These are phyloP conservation scores for Aureoboletus auriporus DNA, from an alignment of 768 basidiomycete genomes.

Conservation along the genomic window DNA sequence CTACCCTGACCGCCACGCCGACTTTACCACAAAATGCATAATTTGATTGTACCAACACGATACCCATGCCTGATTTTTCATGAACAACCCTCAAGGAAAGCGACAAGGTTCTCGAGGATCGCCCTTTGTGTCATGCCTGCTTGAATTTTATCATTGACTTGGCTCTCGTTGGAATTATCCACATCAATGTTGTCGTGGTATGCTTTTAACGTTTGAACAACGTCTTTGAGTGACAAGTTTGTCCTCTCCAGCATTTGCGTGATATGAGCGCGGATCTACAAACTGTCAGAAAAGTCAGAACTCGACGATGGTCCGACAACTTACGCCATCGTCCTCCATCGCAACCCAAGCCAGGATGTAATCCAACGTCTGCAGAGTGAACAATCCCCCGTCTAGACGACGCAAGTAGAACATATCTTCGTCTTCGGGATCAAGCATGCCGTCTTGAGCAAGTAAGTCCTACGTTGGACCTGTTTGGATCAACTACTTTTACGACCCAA, in stretches of 20 bases:
- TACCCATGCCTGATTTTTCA: slow-evolving; percentile 5
- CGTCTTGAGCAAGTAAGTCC: slow-evolving; percentile 54
- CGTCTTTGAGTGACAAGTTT: slow-evolving; percentile 63
- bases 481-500: not conserved
- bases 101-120: slow-evolving; percentile 65
- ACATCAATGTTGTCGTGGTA: slow-evolving; percentile 74
- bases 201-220: slow-evolving; percentile 66
- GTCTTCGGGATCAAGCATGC: slow-evolving; percentile 54
- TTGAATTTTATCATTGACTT: slow-evolving; percentile 26
- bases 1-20: slow-evolving; percentile 32
- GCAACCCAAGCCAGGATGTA: slow-evolving; percentile 93
- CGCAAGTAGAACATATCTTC: slow-evolving; percentile 83
- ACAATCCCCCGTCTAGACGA: slow-evolving; percentile 81
- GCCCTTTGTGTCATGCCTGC: slow-evolving; percentile 55
- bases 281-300: slow-evolving; percentile 8
- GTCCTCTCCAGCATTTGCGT: slow-evolving; percentile 72
- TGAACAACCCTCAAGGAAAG: slow-evolving; percentile 45
- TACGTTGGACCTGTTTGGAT: slow-evolving; percentile 19
- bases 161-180: slow-evolving; percentile 30
- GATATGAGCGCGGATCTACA: slow-evolving; percentile 74
- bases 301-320: slow-evolving; percentile 19
- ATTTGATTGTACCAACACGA: slow-evolving; percentile 3
- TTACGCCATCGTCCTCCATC: slow-evolving; percentile 98
- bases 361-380: slow-evolving; percentile 86
- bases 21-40: slow-evolving; percentile 15